Evolutionary conservation across 202 grass and related monocot genomes (phyloP).

Genomic region (Cymbopogon flexuosus): DNA sequence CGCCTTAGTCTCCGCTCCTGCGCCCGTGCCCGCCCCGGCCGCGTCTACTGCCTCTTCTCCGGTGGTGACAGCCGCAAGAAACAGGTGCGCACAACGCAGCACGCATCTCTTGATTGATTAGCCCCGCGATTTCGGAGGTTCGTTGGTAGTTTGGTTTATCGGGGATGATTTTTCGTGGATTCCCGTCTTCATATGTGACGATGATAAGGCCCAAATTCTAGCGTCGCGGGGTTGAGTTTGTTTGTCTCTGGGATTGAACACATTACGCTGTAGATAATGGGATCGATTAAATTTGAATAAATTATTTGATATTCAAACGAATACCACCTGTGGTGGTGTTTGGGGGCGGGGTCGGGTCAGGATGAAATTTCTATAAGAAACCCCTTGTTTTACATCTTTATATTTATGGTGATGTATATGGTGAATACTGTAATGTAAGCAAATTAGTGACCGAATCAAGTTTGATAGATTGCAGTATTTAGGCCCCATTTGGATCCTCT

Average conservation of each 20-base stretch:
- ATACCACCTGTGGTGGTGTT: not conserved
- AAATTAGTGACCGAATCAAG: not conserved
- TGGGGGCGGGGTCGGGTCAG: not conserved
- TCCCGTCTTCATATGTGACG: not conserved
- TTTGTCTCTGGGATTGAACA: not conserved
- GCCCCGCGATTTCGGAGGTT: not conserved
- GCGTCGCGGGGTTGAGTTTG: not conserved
- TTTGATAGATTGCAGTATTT: too few species aligned
- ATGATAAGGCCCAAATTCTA: not conserved
- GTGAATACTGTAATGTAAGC: not conserved
- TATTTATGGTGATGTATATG: not conserved
- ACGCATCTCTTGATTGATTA: not conserved
- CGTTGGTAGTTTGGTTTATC: not conserved
- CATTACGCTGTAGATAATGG: not conserved
- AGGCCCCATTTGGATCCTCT: too few species aligned
- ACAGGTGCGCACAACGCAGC: conserved; percentile 19
- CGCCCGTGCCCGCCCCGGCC: not conserved
- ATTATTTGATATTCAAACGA: not conserved
- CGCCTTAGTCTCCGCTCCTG: not conserved
- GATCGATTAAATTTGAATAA: not conserved
- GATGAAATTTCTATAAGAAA: not conserved
- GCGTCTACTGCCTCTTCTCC: conserved; percentile 37
- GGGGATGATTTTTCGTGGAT: not conserved
- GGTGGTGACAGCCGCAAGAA: conserved; percentile 15
- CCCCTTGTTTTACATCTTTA: not conserved